Evolutionary conservation across 768 basidiomycete genomes (phyloP).

Genomic region (Termitomyces eurrhizus): DNA sequence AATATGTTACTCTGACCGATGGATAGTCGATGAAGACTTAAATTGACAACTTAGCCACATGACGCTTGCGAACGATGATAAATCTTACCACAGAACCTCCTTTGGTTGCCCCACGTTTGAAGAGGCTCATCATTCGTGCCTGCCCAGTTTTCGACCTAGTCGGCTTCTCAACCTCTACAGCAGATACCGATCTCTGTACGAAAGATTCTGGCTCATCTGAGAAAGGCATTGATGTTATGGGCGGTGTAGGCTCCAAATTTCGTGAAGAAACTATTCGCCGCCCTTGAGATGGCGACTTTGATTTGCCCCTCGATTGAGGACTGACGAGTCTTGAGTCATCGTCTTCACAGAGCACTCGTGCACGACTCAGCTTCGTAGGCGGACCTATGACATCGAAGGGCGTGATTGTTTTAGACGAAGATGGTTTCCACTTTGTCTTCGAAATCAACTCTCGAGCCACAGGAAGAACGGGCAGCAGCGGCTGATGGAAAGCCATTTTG

Average conservation of each 20-base stretch:
- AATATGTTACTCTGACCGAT: slow-evolving; percentile 1
- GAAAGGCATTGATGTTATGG: slow-evolving; percentile 28
- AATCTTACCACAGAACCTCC: slow-evolving; percentile 20
- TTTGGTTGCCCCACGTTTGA: slow-evolving; percentile 19
- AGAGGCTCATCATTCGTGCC: slow-evolving; percentile 30
- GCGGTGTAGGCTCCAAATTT: slow-evolving; percentile 22
- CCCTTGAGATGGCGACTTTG: slow-evolving; percentile 18
- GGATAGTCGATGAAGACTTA: slow-evolving; percentile 12
- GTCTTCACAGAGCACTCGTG: slow-evolving; percentile 15
- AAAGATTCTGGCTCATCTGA: slow-evolving; percentile 40
- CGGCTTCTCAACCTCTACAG: slow-evolving; percentile 12
- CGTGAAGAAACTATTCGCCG: slow-evolving; percentile 26
- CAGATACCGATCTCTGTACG: slow-evolving; percentile 5
- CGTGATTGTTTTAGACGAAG: slow-evolving; percentile 34
- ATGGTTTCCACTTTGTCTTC: slow-evolving; percentile 68
- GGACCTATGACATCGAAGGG: slow-evolving; percentile 26
- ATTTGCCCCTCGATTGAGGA: slow-evolving; percentile 5
- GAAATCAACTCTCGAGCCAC: slow-evolving; percentile 75
- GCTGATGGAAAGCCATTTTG: slow-evolving; percentile 80
- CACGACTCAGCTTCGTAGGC: slow-evolving; percentile 27
- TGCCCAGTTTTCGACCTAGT: slow-evolving; percentile 16
- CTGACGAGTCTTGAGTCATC: slow-evolving; percentile 13
- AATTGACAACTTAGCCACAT: not conserved
- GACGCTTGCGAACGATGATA: not conserved
- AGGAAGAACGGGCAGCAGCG: slow-evolving; percentile 71